Conservation (phyloP, 768 basidiomycete species). For the Lentinula boryana region DNA sequence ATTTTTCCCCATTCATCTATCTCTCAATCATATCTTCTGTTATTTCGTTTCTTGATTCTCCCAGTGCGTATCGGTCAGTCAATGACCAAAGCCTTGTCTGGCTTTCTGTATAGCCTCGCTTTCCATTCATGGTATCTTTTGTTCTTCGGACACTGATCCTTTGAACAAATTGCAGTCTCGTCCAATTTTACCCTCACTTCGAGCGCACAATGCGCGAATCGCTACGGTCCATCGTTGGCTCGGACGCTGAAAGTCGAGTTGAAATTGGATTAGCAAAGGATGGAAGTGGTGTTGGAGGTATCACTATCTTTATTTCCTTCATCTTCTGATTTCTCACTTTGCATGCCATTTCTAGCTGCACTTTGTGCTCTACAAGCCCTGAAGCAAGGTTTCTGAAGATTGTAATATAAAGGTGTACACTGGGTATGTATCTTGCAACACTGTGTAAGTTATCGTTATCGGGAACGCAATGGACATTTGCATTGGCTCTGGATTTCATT, state of each 20-base stretch:
- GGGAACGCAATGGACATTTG: too few relatives aligned
- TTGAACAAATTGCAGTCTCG: slow-evolving; percentile 48
- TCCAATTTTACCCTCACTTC: slow-evolving; percentile 90
- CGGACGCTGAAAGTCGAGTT: slow-evolving; percentile 72
- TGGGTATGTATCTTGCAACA: neutral
- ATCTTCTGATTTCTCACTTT: neutral
- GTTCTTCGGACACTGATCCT: neutral
- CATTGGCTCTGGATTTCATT: too few relatives aligned
- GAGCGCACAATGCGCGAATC: slow-evolving; percentile 70
- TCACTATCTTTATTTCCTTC: neutral
- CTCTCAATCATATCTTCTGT: too few relatives aligned
- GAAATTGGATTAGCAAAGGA: slow-evolving; percentile 94
- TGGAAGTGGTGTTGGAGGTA: slow-evolving; percentile 96
- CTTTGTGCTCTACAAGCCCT: slow-evolving; percentile 80
- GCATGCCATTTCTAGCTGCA: slow-evolving; percentile 50
- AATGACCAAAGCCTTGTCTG: too few relatives aligned
- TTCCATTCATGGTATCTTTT: too few relatives aligned
- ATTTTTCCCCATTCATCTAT: neutral
- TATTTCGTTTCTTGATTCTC: too few relatives aligned
- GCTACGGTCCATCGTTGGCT: slow-evolving; percentile 69
- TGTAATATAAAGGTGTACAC: too few relatives aligned
- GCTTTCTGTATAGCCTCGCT: neutral
- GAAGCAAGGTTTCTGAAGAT: slow-evolving; percentile 26
- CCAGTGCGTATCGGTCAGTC: too few relatives aligned
- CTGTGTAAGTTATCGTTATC: neutral